Conservation (phyloP, 495 filamentous ascomycete genomes). For the Daldinia vernicosa region DNA sequence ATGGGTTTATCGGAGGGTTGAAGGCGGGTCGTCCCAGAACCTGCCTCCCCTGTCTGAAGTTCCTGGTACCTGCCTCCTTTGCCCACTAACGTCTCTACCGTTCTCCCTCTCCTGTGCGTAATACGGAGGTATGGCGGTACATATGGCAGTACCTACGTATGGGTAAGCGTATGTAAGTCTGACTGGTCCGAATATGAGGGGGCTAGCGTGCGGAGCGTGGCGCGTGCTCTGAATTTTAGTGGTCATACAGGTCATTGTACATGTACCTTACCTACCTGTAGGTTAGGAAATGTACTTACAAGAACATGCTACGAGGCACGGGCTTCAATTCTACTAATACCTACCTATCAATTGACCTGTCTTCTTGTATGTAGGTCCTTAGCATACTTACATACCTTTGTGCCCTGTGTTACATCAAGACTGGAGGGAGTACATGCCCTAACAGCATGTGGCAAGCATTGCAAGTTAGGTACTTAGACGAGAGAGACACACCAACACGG, state of each 20-base stretch:
- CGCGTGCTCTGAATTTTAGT: constrained; percentile 16
- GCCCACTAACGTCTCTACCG: not conserved
- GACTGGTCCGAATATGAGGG: constrained; percentile 14
- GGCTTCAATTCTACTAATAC: constrained; percentile 6
- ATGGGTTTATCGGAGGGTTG: constrained; percentile 32
- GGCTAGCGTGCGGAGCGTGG: constrained; percentile 36
- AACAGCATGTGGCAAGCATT: constrained; percentile 18
- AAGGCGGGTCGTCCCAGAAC: constrained; percentile 36
- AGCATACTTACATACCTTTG: constrained; percentile 2
- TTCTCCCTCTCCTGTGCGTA: constrained; percentile 34
- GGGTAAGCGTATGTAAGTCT: constrained; percentile 10
- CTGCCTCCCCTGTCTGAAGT: constrained; percentile 27
- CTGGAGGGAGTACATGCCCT: not conserved
- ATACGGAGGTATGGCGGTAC: constrained; percentile 25
- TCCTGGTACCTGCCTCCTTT: constrained; percentile 37
- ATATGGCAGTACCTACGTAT: not conserved
- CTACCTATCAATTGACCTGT: too few species aligned
- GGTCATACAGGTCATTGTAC: constrained; percentile 11
- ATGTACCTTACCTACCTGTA: not conserved
- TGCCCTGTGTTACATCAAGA: not conserved
- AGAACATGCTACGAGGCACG: constrained; percentile 10
- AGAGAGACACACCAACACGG: constrained; percentile 21
- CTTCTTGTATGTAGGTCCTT: not conserved
- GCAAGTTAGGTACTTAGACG: not conserved
- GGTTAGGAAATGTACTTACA: constrained; percentile 12